A percentile compares a stretch with the other conserved stretches of the same genome.
Conservation (phyloP, 768 basidiomycete species). For the Tricholoma sp. region DNA sequence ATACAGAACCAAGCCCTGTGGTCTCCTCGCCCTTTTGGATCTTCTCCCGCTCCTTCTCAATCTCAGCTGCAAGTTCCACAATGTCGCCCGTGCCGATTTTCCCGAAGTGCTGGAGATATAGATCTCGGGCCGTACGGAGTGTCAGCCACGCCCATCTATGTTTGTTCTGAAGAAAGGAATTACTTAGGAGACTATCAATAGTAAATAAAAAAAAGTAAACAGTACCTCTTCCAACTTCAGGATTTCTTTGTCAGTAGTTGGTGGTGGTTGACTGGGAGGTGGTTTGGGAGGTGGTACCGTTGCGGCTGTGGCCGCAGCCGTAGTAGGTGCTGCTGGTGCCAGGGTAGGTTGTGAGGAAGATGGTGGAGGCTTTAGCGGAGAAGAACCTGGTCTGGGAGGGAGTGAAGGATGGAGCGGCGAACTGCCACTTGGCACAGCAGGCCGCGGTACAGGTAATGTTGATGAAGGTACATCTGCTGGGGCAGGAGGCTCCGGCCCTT, state of each 20-base stretch:
- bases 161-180: conserved; percentile 49
- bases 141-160: conserved; percentile 78
- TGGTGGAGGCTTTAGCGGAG: conserved; percentile 20
- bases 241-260: conserved; percentile 45
- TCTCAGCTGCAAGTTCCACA: conserved; percentile 43
- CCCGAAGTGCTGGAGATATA: conserved; percentile 71
- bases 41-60: conserved; percentile 43
- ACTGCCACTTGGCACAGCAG: conserved; percentile 24
- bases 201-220: conserved; percentile 7
- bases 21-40: conserved; percentile 33
- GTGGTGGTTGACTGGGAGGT: conserved; percentile 19
- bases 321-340: conserved; percentile 17
- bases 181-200: conserved; percentile 5
- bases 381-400: conserved; percentile 61
- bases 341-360: conserved; percentile 19
- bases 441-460: conserved; percentile 14
- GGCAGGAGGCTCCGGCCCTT: conserved; percentile 13
- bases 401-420: conserved; percentile 64
- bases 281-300: conserved; percentile 22
- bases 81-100: conserved; percentile 80
- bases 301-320: conserved; percentile 24
- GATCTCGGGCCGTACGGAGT: conserved; percentile 69
- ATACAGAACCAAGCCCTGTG: conserved; percentile 20
- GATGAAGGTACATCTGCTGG: conserved; percentile 18
- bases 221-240: conserved; percentile 58